phyloP scores from a whole-genome alignment of 2,329 filamentous ascomycete genomes.

The Pseudogymnoascus sp. region DNA sequence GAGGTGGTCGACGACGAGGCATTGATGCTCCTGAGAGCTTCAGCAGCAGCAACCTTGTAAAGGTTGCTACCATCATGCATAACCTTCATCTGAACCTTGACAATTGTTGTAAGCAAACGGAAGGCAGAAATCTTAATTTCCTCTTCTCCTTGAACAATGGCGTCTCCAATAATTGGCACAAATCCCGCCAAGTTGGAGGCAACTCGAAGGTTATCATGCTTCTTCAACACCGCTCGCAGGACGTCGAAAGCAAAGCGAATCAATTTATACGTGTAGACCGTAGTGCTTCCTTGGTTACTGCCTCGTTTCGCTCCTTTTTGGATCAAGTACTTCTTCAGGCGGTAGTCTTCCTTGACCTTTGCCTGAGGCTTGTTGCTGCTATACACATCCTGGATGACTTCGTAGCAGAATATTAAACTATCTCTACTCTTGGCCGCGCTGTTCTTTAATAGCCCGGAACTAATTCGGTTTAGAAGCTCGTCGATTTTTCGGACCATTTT shows the following conservation, averaged over 20 bases:
- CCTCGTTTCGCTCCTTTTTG: constrained; percentile 72
- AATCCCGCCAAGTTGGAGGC: constrained; percentile 75
- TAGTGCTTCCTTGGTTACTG: constrained; percentile 61
- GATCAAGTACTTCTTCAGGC: constrained; percentile 66
- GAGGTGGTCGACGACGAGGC: constrained; percentile 69
- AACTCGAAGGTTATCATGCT: constrained; percentile 73
- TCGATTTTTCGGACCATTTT: constrained; percentile 85
- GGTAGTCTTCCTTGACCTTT: constrained; percentile 50
- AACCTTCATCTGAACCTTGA: constrained; percentile 69
- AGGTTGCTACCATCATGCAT: constrained; percentile 56
- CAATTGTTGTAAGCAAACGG: constrained; percentile 73
- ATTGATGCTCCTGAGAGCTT: constrained; percentile 75
- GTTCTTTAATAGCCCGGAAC: constrained; percentile 76
- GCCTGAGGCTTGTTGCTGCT: constrained; percentile 46
- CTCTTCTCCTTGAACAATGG: constrained; percentile 74
- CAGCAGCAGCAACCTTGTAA: constrained; percentile 71
- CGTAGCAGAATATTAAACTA: constrained; percentile 88
- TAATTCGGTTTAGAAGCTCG: constrained; percentile 74
- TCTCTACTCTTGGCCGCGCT: constrained; percentile 69
- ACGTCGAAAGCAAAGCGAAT: constrained; percentile 82
- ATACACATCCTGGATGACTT: constrained; percentile 84
- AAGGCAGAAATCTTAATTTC: constrained; percentile 87
- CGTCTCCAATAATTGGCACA: constrained; percentile 80
- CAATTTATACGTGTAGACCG: constrained; percentile 79
- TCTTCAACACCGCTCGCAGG: constrained; percentile 75